A percentile compares a stretch with the other conserved stretches of the same genome.
Evolutionary conservation across 176 grass and related monocot species (phyloP).

Genomic region (Luzula sylvatica): DNA sequence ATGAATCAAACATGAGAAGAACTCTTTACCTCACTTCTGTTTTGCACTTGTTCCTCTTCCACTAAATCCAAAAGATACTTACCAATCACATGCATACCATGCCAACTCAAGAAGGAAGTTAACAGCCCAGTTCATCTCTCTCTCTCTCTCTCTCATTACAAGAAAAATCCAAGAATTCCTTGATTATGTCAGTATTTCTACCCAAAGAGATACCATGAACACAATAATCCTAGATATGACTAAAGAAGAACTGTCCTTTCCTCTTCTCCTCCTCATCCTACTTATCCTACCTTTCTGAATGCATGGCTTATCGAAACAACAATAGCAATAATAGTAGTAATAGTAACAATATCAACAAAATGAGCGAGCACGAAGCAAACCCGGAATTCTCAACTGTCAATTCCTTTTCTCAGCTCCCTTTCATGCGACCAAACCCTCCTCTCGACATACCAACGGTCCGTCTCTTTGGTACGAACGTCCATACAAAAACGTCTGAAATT

Average conservation of each 20-base stretch:
- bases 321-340: slow-evolving; percentile 25
- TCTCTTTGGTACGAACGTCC: slow-evolving; percentile 87
- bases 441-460: slow-evolving; percentile 57
- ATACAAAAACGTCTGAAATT: slow-evolving; percentile 26
- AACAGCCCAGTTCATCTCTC: slow-evolving; percentile 6
- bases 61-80: slow-evolving; percentile 19
- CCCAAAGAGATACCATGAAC: slow-evolving; percentile 12
- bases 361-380: slow-evolving; percentile 38
- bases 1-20: not conserved
- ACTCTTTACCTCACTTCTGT: not conserved
- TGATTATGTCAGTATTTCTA: slow-evolving; percentile 5
- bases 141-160: not conserved
- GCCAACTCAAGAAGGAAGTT: slow-evolving; percentile 10
- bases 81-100: slow-evolving; percentile 20
- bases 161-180: not conserved
- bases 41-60: not conserved
- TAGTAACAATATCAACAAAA: slow-evolving; percentile 4
- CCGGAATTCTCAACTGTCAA: slow-evolving; percentile 52
- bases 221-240: slow-evolving; percentile 12
- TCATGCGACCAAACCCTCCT: slow-evolving; percentile 38
- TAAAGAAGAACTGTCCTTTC: slow-evolving; percentile 20
- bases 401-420: slow-evolving; percentile 81
- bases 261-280: not conserved
- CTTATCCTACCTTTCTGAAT: not conserved
- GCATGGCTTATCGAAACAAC: not conserved